A percentile compares a stretch with the other conserved stretches of the same genome.
Evolutionary conservation across 106 monocot genomes (phyloP).

Genomic region (Chionographis japonica): DNA sequence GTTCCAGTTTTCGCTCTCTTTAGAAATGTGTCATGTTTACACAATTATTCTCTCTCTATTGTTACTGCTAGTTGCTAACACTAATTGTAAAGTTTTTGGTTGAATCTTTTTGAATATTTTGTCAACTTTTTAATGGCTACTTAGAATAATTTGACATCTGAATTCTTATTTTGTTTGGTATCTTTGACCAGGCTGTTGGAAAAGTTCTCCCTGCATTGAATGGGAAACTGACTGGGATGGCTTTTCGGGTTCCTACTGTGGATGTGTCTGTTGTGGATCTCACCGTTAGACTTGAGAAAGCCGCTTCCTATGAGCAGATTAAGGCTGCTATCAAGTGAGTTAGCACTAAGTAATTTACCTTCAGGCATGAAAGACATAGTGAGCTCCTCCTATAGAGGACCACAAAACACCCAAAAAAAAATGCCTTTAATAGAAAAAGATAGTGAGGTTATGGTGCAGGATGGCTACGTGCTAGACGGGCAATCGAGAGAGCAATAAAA

Average conservation of each 20-base stretch:
- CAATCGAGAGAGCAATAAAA: too few relatives aligned
- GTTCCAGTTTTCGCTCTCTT: too few relatives aligned
- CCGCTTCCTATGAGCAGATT: slow-evolving; percentile 56
- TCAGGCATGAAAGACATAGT: background rate
- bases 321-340: slow-evolving; percentile 71
- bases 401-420: too few relatives aligned
- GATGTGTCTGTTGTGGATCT: slow-evolving; percentile 79
- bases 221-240: slow-evolving; percentile 75
- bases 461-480: too few relatives aligned
- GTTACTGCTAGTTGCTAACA: too few relatives aligned
- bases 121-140: too few relatives aligned
- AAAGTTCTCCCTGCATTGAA: slow-evolving; percentile 86
- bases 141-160: too few relatives aligned
- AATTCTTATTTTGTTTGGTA: too few relatives aligned
- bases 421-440: background rate
- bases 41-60: background rate
- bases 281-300: slow-evolving; percentile 65
- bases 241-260: slow-evolving; percentile 74
- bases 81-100: too few relatives aligned
- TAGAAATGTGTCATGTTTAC: too few relatives aligned
- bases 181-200: slow-evolving; percentile 60
- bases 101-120: background rate
- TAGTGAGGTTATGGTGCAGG: too few relatives aligned
- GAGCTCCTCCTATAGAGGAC: background rate
- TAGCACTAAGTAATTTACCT: background rate